A percentile compares a stretch with the other conserved stretches of the same genome.
These are phyloP conservation scores for Oryza glaberrima DNA, from an alignment of 176 grass and related monocot genomes.

Conservation along the genomic window DNA sequence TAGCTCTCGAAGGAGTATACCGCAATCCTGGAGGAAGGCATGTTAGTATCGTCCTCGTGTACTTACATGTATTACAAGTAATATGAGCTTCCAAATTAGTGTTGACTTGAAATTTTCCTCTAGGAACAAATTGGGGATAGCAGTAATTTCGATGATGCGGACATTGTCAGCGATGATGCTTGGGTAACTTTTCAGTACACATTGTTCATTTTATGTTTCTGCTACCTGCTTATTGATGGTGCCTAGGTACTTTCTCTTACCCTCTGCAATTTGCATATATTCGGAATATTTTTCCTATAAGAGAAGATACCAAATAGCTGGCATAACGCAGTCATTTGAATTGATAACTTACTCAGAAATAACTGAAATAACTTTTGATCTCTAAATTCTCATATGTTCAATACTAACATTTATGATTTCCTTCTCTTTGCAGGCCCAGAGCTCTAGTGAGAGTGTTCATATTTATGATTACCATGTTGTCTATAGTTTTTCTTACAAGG, in stretches of 20 bases:
- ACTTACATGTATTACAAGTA: not conserved
- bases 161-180: conserved; percentile 43
- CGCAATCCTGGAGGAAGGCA: not conserved
- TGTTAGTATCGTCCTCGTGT: not conserved
- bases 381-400: not conserved
- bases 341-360: not conserved
- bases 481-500: conserved; percentile 85
- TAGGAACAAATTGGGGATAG: conserved; percentile 39
- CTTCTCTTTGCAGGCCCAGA: conserved; percentile 56
- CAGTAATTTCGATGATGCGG: not conserved
- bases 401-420: conserved; percentile 2
- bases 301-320: not conserved
- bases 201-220: not conserved
- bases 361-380: not conserved
- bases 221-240: not conserved
- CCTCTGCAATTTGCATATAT: not conserved
- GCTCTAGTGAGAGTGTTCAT: conserved; percentile 43
- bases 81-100: not conserved
- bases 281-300: not conserved
- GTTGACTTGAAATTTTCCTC: conserved; percentile 1
- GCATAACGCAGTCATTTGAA: not conserved
- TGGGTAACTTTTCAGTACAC: conserved; percentile 56
- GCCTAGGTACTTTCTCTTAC: conserved; percentile 14
- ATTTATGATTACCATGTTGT: conserved; percentile 88
- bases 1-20: not conserved